Evolutionary conservation across 2,329 filamentous ascomycete species (phyloP).

Genomic region (Aspergillus sp.): DNA sequence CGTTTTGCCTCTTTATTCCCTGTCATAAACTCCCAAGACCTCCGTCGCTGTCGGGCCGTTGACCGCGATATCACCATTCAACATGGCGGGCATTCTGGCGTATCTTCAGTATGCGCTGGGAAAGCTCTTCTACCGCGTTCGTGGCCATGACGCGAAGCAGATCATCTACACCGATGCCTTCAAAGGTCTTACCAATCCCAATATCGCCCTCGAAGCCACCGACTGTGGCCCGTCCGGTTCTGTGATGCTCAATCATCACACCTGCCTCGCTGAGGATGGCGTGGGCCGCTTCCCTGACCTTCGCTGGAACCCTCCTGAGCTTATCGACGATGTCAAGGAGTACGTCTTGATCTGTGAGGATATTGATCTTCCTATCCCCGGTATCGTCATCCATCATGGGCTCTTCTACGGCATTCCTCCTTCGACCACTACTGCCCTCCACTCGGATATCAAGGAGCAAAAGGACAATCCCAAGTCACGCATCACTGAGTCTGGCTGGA

Average conservation of each 20-base stretch:
- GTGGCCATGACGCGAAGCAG: slow-evolving; percentile 20
- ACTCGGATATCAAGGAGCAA: slow-evolving; percentile 11
- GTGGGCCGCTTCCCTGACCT: slow-evolving; percentile 17
- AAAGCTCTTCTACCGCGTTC: slow-evolving; percentile 17
- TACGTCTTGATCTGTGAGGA: slow-evolving; percentile 28
- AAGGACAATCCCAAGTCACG: slow-evolving; percentile 5
- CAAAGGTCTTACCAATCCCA: slow-evolving; percentile 14
- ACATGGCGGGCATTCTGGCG: slow-evolving; percentile 8
- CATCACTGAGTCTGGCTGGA: slow-evolving; percentile 22
- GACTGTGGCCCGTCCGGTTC: slow-evolving; percentile 22
- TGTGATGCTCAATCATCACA: slow-evolving; percentile 14
- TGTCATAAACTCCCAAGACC: no score
- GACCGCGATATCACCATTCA: neutral
- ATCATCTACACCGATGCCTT: slow-evolving; percentile 19
- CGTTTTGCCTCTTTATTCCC: no score
- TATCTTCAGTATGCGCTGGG: slow-evolving; percentile 18
- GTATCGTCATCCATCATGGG: slow-evolving; percentile 22
- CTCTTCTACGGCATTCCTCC: slow-evolving; percentile 27
- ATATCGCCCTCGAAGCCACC: slow-evolving; percentile 18
- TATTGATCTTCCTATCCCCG: slow-evolving; percentile 23
- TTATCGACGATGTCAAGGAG: slow-evolving; percentile 12
- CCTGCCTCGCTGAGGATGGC: slow-evolving; percentile 17
- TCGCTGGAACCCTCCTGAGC: slow-evolving; percentile 16
- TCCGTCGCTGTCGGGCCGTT: no score
- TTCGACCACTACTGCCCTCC: slow-evolving; percentile 7